Percentiles rank a stretch among this genome's conserved stretches.
These are phyloP conservation scores for Phytophthora ramorum DNA, from an alignment of 352 stramenopile species.

Conservation along the genomic window DNA sequence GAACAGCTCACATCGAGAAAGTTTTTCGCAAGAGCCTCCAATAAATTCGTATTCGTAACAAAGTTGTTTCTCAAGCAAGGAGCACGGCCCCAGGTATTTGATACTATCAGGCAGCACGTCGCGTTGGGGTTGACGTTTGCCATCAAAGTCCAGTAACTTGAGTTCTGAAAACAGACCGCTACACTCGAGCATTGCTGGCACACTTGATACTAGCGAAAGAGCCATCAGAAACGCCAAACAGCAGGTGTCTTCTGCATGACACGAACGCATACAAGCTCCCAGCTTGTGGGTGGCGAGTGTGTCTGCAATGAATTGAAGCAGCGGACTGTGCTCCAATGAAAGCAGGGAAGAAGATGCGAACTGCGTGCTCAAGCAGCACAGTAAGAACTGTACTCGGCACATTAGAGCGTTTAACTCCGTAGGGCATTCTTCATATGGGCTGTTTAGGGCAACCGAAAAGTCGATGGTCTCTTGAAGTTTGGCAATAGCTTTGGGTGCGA, in stretches of 20 bases:
- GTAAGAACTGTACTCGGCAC: slow-evolving; percentile 33
- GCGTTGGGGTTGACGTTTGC: slow-evolving; percentile 6
- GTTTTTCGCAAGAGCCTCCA: slow-evolving; percentile 45
- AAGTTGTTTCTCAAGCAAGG: slow-evolving; percentile 46
- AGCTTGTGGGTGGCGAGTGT: slow-evolving; percentile 33
- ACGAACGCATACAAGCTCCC: slow-evolving; percentile 27
- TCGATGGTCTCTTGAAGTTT: slow-evolving; percentile 24
- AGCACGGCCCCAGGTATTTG: slow-evolving; percentile 33
- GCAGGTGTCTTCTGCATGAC: slow-evolving; percentile 50
- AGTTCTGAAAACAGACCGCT: slow-evolving; percentile 28
- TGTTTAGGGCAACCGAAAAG: slow-evolving; percentile 48
- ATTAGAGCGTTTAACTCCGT: slow-evolving; percentile 7
- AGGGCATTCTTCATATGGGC: slow-evolving; percentile 46
- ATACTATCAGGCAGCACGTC: slow-evolving; percentile 3
- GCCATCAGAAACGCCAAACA: slow-evolving; percentile 45
- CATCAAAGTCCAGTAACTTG: slow-evolving; percentile 26
- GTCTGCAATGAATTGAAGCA: slow-evolving; percentile 38
- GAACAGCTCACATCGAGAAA: slow-evolving; percentile 30
- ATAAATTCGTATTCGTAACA: slow-evolving; percentile 36
- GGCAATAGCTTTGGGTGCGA: slow-evolving; percentile 6
- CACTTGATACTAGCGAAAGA: slow-evolving; percentile 40
- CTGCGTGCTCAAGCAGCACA: slow-evolving; percentile 44
- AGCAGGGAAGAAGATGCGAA: slow-evolving; percentile 28
- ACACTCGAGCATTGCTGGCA: slow-evolving; percentile 45
- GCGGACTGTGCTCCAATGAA: slow-evolving; percentile 1